Base-by-base conservation (phyloP, 768 basidiomycete species). In the Obba rivulosa region DNA sequence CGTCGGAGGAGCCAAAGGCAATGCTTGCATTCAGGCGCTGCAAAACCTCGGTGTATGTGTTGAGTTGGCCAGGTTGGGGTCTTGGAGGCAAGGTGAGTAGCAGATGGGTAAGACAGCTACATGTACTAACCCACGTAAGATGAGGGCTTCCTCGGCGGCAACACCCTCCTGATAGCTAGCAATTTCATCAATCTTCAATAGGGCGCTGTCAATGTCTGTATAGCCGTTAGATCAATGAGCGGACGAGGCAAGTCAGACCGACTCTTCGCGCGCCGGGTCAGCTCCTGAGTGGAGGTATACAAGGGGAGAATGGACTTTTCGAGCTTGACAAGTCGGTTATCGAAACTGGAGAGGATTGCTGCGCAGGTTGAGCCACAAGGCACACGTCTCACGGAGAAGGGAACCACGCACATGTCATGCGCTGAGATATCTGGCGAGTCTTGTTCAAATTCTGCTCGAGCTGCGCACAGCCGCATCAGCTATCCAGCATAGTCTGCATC, bases 371-470 rank as follows among this genome's bases (percentile, higher is more conserved):
- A 39, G 40, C 16, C 37, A 36, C 13, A 22, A 48, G 11, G 16
- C 34, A 42, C n/a, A n/a, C n/a, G n/a, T n/a, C 38, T 40, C 21
- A 49, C 35, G 13, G 13, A 20, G 10, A 34, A 45, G 43, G 8
- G 2, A 18, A 23, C 3, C 20, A 59, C 85, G 47, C 69, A 92
- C 88, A 79, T 51, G 80, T 90, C 89, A 92, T 92, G 43, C 87
- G 75, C 58, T 86, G 85, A 1, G 89, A 91, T 51, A 89, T 85
- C 59, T 87, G 87, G 18, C 79, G 78, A 0, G 89, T 92, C 68
- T 91, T 92, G 65, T 86, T 82, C 37, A 92, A 71, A 61, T 92
- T 91, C 66, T 92, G 90, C 67, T 92, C 87, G 9, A 92, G 76
- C 89, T 89, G 39, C n/a, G 21, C 1, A 18, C 16, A 18, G 28